Evolutionary conservation across 495 filamentous ascomycete species (phyloP), one percentile per base, ranked within the genome.

Genomic region (Halenospora varia): DNA sequence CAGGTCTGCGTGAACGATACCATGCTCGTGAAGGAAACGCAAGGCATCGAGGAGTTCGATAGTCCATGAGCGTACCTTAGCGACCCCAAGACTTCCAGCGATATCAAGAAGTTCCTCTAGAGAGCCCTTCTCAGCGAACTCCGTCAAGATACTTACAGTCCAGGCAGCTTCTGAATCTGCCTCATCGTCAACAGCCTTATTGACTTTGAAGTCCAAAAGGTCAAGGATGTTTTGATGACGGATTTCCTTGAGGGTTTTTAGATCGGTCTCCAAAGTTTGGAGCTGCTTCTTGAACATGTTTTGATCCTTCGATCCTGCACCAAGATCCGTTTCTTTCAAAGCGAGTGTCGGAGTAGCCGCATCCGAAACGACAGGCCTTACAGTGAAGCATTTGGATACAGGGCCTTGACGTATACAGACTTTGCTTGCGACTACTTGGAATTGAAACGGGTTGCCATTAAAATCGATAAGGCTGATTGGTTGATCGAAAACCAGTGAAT

Each of bases 41-140:
- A 97, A 77, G 0, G 84, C 94, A 69, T 96, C 89, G 23, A 98
- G 83, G n/a, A 98, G 76, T 61, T 93, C 88, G 47, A 90, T 86
- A 44, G 89, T 90, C 89, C 90, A 97, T 50, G 88, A 81, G 47
- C 90, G 85, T 39, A 88, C 83, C 62, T 84, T 89, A 58, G 81
- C 82, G 35, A 86, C 78, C 25, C 85, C 81, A 42, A 96, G 71
- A n/a, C 79, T 79, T 25, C 85, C 88, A 25, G 89, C 82, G 49
- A 92, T 78, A 39, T 90, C 87, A 48, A 98, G 76, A 15, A 94
- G 75, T 50, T 96, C 91, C 2, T 84, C 80, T 1, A 98, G 73
- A 1, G 94, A 88, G 0, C 92, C 91, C 68, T 88, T 92, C 26
- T 88, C 86, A 1, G 88, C 86, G 61, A 88, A 80, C 48, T 92